A percentile compares a stretch with the other conserved stretches of the same genome.
phyloP scores from a whole-genome alignment of 2,329 filamentous ascomycete species.

The Colletotrichum limetticola region DNA sequence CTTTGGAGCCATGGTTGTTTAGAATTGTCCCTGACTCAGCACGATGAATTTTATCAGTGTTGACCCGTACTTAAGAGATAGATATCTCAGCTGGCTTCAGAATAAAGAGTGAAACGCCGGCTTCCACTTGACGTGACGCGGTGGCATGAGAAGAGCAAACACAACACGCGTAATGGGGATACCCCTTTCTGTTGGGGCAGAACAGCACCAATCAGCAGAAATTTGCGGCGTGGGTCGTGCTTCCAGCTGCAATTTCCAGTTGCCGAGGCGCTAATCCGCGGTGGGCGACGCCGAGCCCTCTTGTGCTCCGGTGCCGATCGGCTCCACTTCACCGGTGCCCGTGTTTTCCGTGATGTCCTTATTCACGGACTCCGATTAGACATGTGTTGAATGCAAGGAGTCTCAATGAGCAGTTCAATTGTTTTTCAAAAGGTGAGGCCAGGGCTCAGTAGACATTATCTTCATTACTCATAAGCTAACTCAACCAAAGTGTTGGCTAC shows the following conservation, averaged over 20 bases:
- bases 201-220: background rate
- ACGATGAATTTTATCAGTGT: background rate
- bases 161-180: background rate
- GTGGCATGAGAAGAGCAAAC: background rate
- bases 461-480: background rate
- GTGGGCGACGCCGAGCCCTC: background rate
- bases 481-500: background rate
- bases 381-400: too few species aligned
- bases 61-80: too few species aligned
- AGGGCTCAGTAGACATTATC: background rate
- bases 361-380: too few species aligned
- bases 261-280: slow-evolving; percentile 8
- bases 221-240: slow-evolving; percentile 15
- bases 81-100: too few species aligned
- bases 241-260: slow-evolving; percentile 14
- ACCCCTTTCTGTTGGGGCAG: slow-evolving; percentile 24
- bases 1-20: slow-evolving; percentile 9
- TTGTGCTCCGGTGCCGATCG: background rate
- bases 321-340: background rate
- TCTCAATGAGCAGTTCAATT: too few species aligned
- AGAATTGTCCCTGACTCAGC: background rate
- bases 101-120: background rate
- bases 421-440: fast-evolving
- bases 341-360: background rate
- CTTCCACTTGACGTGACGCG: background rate